Base-by-base conservation (phyloP, 2,329 filamentous ascomycete genomes). In the Dactylellina sp. region DNA sequence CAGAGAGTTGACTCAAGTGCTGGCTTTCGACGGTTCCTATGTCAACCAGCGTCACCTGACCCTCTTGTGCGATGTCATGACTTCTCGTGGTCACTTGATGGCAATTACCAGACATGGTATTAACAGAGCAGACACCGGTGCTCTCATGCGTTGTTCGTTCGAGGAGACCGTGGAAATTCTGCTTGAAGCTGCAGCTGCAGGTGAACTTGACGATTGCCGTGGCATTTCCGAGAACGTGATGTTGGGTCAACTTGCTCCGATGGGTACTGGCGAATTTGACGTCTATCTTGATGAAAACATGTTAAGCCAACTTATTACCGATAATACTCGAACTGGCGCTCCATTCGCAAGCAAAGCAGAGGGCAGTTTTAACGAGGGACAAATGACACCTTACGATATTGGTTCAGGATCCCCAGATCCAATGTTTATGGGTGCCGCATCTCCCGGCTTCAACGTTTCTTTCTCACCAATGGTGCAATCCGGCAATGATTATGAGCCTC, bases 181-280 rank as follows among this genome's bases (percentile, higher is more conserved):
- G 60, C 88, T 99, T 18, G 95, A 99, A 80, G 96, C 95, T 75
- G 95, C 95, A 22, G 92, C 93, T 14, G 92, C 92, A 56, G 95
- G 95, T 80, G 95, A 99, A 82, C 86, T 99, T 32, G 95, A 99
- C 80, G 95, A 99, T 82, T 99, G 96, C 84, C 91, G 93, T 74
- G 95, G 95, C 85, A 94, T 99, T 56, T 98, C 95, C 14, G 95
- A 99, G 83, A 99, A 99, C 83, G 90, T 99, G 80, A 99, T 99
- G 88, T 87, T 99, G 75, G 95, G 95, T 75, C 95, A 99, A 83
- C 88, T 98, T 83, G 95, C 96, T 3, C 95, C 96, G 28, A 94
- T 97, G 86, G 95, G 95, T 75, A 99, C 96, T 68, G 95, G 95
- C 76, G 93, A 97, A 82, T 94, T 99, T 79, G 93, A 99, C 76